Evolutionary conservation across 2,329 filamentous ascomycete species (phyloP).

Genomic region (Arthrobotrys sphaeroides): DNA sequence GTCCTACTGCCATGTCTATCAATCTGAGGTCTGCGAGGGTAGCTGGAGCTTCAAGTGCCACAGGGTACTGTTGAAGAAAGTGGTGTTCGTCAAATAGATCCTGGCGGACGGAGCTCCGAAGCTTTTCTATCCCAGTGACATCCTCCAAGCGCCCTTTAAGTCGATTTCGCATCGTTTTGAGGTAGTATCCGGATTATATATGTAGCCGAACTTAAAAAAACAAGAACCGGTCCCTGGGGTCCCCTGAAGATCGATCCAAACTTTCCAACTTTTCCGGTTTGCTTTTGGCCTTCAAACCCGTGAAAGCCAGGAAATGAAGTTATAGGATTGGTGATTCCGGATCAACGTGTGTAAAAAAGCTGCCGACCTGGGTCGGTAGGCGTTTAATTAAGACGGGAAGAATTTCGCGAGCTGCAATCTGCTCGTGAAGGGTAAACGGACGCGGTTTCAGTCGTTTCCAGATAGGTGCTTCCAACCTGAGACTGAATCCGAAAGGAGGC

Average conservation of each 20-base stretch:
- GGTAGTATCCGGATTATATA: conserved; percentile 25
- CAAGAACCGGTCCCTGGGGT: conserved; percentile 13
- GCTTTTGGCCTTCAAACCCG: conserved; percentile 31
- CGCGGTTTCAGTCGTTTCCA: conserved; percentile 49
- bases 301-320: conserved; percentile 49
- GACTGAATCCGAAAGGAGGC: conserved; percentile 39
- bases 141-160: conserved; percentile 53
- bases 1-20: conserved; percentile 46
- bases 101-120: conserved; percentile 43
- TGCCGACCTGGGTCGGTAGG: conserved; percentile 43
- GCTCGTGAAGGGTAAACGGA: conserved; percentile 26
- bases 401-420: conserved; percentile 36
- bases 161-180: conserved; percentile 53
- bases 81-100: conserved; percentile 51
- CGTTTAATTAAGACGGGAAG: conserved; percentile 48
- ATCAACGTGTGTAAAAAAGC: conserved; percentile 5
- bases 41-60: conserved; percentile 28
- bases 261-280: background rate
- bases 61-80: conserved; percentile 44
- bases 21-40: conserved; percentile 34
- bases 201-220: conserved; percentile 29
- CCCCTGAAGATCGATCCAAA: conserved; percentile 33
- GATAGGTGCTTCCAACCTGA: conserved; percentile 3
- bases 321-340: conserved; percentile 32
- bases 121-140: conserved; percentile 43